Evolutionary conservation across 73 alveolate genomes (phyloP), one percentile per base, ranked within the genome.

Genomic region (Loxodes magnus): DNA sequence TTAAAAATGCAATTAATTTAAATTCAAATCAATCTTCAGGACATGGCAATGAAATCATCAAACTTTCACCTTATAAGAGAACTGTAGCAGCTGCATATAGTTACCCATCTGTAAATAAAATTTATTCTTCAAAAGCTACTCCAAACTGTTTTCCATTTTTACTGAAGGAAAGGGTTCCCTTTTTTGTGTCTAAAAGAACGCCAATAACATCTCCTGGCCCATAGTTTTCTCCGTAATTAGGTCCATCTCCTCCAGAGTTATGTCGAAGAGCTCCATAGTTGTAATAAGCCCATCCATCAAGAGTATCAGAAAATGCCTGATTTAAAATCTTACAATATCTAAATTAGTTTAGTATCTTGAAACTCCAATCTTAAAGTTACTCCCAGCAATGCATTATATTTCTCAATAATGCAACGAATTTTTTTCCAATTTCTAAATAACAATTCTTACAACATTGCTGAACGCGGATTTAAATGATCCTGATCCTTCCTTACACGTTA

Each of bases 221-320:
- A 30, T 5, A 59, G 10, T 22, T 6, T 29, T 39, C 62, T 10
- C 73, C 73, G 26, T 59, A 59, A 5, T 20, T 16, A 2, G 73
- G 55, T 17, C 73, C 73, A 48, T 46, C 73, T 15, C 64, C 55
- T 10, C 54, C 64, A 5, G 51, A 16, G 35, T 46, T 46, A 22
- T 59, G 62, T 22, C 73, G 28, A 25, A 59, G 54, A 21, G 15
- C 43, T 9, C 73, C 73, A 46, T 55, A 21, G 4, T 51, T 34
- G 43, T 46, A 59, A 26, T 59, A 59, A 1, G 64, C 73, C 64
- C 62, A 59, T 4, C 73, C 73, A 3, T 59, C 15, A 6, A 15
- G 19, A 2, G 64, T 30, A 30, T 59, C 73, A 15, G 51, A 22
- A 46, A 59, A 59, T 3, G 73, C 73, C 28, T n/a, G 33, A n/a